Conservation (phyloP, 257 asterid genomes). For the Solanum rostratum region DNA sequence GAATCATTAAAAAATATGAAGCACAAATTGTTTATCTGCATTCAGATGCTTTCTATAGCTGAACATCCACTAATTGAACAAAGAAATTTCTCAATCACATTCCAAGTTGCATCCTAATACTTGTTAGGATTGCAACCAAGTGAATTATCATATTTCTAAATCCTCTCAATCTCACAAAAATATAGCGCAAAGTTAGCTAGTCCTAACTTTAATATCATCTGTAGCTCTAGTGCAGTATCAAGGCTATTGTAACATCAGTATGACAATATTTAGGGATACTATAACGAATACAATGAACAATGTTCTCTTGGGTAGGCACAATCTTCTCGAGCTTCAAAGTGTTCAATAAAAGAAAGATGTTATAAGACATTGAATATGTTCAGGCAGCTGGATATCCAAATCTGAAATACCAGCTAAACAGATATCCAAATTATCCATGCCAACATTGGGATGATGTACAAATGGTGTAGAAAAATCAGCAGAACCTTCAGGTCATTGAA, state of each 20-base stretch:
- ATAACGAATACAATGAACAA: slow-evolving; percentile 36
- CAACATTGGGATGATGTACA: neutral
- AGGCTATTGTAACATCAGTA: slow-evolving; percentile 30
- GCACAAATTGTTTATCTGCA: slow-evolving; percentile 27
- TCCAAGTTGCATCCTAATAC: slow-evolving; percentile 28
- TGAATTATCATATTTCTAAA: slow-evolving; percentile 40
- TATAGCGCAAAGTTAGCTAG: slow-evolving; percentile 15
- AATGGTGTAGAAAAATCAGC: neutral
- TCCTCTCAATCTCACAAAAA: slow-evolving; percentile 22
- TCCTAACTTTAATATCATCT: slow-evolving; percentile 28
- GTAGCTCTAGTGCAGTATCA: slow-evolving; percentile 24
- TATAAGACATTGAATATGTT: slow-evolving; percentile 21
- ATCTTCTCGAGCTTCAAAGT: slow-evolving; percentile 37
- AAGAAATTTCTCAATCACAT: slow-evolving; percentile 22
- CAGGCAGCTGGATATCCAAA: slow-evolving; percentile 5
- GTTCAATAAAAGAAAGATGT: slow-evolving; percentile 25
- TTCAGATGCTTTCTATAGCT: slow-evolving; percentile 27
- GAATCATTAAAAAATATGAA: neutral
- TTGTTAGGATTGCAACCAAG: slow-evolving; percentile 14
- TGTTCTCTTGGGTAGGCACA: no score
- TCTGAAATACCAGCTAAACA: neutral
- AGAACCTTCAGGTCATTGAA: neutral
- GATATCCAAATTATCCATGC: neutral
- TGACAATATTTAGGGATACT: slow-evolving; percentile 25
- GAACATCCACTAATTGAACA: slow-evolving; percentile 24